Conservation (phyloP, 2,329 filamentous ascomycete species). For the Penicillium sp. region DNA sequence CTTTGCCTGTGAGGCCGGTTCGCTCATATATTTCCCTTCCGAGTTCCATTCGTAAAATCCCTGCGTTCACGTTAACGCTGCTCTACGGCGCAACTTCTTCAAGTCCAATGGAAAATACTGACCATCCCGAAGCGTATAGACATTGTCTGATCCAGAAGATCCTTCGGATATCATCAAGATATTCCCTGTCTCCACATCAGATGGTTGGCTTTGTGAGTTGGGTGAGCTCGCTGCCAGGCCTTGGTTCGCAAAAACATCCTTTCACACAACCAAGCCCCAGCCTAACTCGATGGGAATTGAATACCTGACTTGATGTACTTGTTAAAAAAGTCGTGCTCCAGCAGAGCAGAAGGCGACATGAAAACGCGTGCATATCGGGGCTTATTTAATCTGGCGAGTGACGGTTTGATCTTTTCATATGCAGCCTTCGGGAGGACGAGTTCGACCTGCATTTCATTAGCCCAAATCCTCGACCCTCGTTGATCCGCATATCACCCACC, state of each 20-base stretch:
- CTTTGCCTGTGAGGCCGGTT: slow-evolving; percentile 74
- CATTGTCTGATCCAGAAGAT: slow-evolving; percentile 67
- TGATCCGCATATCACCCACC: slow-evolving; percentile 41
- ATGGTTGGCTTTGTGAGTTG: background rate
- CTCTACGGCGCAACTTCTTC: background rate
- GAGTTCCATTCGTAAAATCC: slow-evolving; percentile 72
- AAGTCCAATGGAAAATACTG: slow-evolving; percentile 21
- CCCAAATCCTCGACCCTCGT: background rate
- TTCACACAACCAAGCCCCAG: background rate
- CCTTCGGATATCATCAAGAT: slow-evolving; percentile 84
- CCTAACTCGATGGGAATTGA: background rate
- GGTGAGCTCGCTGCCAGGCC: background rate
- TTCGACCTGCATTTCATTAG: slow-evolving; percentile 54
- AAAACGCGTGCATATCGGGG: slow-evolving; percentile 67
- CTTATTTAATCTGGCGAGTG: slow-evolving; percentile 48
- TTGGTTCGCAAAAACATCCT: background rate
- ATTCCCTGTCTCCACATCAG: slow-evolving; percentile 58
- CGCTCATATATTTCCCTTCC: slow-evolving; percentile 81
- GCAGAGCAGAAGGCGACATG: slow-evolving; percentile 70
- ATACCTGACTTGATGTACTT: slow-evolving; percentile 78
- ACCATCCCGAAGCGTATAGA: slow-evolving; percentile 73
- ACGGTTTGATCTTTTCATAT: slow-evolving; percentile 56
- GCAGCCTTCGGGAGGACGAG: slow-evolving; percentile 70
- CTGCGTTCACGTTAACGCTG: slow-evolving; percentile 43
- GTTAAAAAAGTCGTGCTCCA: slow-evolving; percentile 78